Evolutionary conservation across 208 protist species (phyloP), one percentile per base, ranked within the genome.

Genomic region (Trypanosomatidae sp.): DNA sequence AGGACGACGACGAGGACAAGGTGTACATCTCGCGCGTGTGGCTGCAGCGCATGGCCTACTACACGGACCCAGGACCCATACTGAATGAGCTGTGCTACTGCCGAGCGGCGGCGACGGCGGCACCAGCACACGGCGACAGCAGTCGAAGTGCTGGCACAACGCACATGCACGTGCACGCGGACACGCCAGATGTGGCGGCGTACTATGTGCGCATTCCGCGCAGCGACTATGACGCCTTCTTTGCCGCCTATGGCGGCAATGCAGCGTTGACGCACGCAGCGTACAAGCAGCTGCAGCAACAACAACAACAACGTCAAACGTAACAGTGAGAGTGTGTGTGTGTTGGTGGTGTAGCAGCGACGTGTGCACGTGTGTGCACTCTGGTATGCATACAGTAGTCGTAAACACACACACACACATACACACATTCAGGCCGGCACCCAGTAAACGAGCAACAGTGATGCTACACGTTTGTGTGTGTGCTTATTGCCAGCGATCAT

Each of bases 11-110:
- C 18, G 28, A 33, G 16, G 13, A 16, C 42, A 42, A 4, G 15
- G 82, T 91, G 13, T 88, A 81, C 53, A 75, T 93, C 23, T 80
- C 76, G 13, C 73, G 77, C n/a, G 48, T 60, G 23, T 93, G 84
- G 80, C 61, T 93, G 18, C 77, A 88, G 41, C 75, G 77, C 11
- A 62, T 76, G 26, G 79, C 80, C 28, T 79, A 84, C 48, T 54
- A 89, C 33, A 43, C 56, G 19, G 84, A 93, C 28, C 84, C 84
- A 2, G 84, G 84, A 0, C 79, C 84, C 1, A 84, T 93, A 24
- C 25, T 84, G 21, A 93, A 93, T 41, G 45, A 52, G 0, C 56
- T 83, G 16, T 89, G 69, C 53, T 93, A 93, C 69, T n/a, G n/a
- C n/a, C n/a, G n/a, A n/a, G n/a, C n/a, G n/a, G n/a, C n/a, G n/a